Evolutionary conservation across 805 yeast genomes (phyloP), one percentile per base, ranked within the genome.

Genomic region (Ogataea trehalophila): DNA sequence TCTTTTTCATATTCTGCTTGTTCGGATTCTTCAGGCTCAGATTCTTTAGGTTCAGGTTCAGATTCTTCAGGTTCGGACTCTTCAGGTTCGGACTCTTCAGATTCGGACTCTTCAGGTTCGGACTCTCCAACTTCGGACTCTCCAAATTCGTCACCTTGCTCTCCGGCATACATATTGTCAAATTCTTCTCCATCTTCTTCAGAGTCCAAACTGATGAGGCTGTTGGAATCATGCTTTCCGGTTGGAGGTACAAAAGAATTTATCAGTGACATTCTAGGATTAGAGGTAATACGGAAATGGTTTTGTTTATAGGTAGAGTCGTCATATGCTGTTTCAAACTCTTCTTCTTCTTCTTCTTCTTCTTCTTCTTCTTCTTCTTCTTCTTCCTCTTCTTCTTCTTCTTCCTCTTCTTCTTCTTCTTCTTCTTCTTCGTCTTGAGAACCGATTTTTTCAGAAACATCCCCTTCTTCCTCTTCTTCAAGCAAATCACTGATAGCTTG

Each of bases 171-270:
- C 15, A 40, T 35, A 3, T 20, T 20, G 6, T 22, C 41, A 20
- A 37, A 42, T 2, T 33, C 37, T 11, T 36, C 33, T 26, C 34
- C 46, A 6, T 47, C 50, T 20, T 37, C 48, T 16, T 48, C 63
- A 39, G 54, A 48, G 34, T 46, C 49, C 17, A 52, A 44, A 13
- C 55, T 57, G 11, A 44, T 46, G 22, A 50, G 48, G 23, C 47
- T 51, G 16, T 41, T 33, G 31, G 31, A 26, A 9, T 26, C 31
- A 8, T 7, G 31, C 31, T 26, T 26, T 26, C 31, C 11, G 9
- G 31, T 13, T 26, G 31, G 31, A 1, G 31, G 31, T 8, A 26
- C 9, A 3, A 26, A 26, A 8, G 31, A 26, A 26, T 26, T 6
- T 26, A 26, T 26, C 7, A 26, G 31, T 7, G 31, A 26, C 31